Evolutionary conservation across 805 yeast species (phyloP).

Genomic region (Tetrapisispora namnaoensis): DNA sequence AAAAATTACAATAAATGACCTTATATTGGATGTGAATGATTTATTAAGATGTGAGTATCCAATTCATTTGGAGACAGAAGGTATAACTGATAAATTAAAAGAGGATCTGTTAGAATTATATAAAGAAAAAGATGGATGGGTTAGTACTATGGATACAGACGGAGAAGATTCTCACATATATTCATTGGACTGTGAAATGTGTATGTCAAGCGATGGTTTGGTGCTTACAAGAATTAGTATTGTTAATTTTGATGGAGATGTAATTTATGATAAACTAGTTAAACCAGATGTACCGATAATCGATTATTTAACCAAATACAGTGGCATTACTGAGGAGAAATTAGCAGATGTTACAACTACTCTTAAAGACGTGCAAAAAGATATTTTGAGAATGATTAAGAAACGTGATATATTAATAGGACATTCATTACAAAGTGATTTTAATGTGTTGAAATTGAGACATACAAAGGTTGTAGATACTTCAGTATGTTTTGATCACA

Average conservation of each 20-base stretch:
- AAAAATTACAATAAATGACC: constrained; percentile 40
- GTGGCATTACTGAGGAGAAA: constrained; percentile 76
- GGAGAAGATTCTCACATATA: constrained; percentile 55
- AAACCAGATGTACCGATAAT: constrained; percentile 65
- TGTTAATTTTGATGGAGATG: constrained; percentile 49
- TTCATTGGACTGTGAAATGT: constrained; percentile 94
- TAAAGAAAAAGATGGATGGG: constrained; percentile 31
- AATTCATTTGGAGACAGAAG: constrained; percentile 37
- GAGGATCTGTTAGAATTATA: constrained; percentile 2
- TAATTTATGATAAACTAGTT: constrained; percentile 64
- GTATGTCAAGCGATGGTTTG: constrained; percentile 48
- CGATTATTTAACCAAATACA: constrained; percentile 73
- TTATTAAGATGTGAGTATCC: constrained; percentile 49
- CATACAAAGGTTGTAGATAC: constrained; percentile 81
- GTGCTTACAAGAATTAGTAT: constrained; percentile 73
- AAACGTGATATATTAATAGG: constrained; percentile 68
- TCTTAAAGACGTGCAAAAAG: constrained; percentile 54
- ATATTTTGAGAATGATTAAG: constrained; percentile 40
- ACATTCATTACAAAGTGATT: constrained; percentile 81
- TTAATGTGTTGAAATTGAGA: constrained; percentile 55
- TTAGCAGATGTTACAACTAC: constrained; percentile 53
- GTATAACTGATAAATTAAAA: constrained; percentile 7
- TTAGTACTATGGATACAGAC: constrained; percentile 42
- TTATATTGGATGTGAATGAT: constrained; percentile 42
- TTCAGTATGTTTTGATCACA: constrained; percentile 62